A percentile compares a stretch with the other conserved stretches of the same genome.
These are phyloP conservation scores for Malus domestica DNA, from an alignment of 306 rosid species.

Conservation along the genomic window DNA sequence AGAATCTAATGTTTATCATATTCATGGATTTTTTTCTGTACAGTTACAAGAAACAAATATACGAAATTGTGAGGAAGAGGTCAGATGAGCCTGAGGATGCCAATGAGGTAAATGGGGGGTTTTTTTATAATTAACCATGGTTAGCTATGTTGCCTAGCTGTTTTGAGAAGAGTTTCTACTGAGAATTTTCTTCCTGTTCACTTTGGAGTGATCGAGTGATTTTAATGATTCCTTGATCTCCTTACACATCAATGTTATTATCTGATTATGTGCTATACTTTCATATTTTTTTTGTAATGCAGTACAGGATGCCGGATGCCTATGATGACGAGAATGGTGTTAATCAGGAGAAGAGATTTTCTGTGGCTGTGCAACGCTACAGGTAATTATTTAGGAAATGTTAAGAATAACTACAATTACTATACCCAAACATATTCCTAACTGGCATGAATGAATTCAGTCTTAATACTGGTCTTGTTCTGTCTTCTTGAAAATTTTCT, in stretches of 20 bases:
- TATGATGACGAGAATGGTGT: constrained; percentile 81
- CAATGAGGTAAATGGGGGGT: constrained; percentile 48
- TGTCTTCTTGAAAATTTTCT: constrained; percentile 6
- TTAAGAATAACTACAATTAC: background rate
- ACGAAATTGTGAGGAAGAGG: constrained; percentile 65
- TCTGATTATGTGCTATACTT: constrained; percentile 14
- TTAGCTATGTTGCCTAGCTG: background rate
- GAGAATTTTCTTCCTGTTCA: background rate
- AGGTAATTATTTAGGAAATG: constrained; percentile 34
- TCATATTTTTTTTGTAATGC: constrained; percentile 28
- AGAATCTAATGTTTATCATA: background rate
- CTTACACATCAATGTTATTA: constrained; percentile 1
- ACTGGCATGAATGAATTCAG: background rate
- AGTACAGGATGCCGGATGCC: constrained; percentile 96
- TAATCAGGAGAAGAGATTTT: constrained; percentile 82
- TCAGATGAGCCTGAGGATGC: constrained; percentile 64
- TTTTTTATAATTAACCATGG: background rate
- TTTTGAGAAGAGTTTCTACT: background rate
- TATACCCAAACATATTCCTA: background rate
- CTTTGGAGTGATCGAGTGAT: background rate
- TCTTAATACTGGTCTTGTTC: constrained; percentile 4
- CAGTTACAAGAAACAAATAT: constrained; percentile 81
- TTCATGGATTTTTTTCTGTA: constrained; percentile 7
- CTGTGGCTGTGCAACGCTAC: constrained; percentile 64
- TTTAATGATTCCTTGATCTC: background rate